These are phyloP conservation scores for Chrysanthemum lavandulifolium DNA, from an alignment of 129 eudicot genomes.

Conservation along the genomic window DNA sequence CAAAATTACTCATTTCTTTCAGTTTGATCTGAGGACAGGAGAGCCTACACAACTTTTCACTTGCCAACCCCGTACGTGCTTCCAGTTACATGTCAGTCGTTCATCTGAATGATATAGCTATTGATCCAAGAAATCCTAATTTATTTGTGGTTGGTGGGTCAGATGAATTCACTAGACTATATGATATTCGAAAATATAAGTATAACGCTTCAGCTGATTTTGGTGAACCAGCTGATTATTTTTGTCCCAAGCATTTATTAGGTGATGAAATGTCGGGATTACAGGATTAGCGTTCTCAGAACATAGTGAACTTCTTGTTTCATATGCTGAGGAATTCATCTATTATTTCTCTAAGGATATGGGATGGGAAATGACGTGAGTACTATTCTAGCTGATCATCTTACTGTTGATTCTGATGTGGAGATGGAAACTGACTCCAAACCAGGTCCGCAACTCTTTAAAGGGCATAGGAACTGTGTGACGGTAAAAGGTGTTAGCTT, in stretches of 20 bases:
- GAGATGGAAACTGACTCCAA: conserved; percentile 35
- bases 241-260: conserved; percentile 66
- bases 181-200: conserved; percentile 59
- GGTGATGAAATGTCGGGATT: conserved; percentile 55
- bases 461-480: conserved; percentile 60
- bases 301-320: conserved; percentile 68
- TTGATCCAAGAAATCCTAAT: conserved; percentile 75
- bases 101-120: conserved; percentile 60
- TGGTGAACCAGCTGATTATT: conserved; percentile 61
- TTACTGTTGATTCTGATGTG: conserved; percentile 26
- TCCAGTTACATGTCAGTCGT: conserved; percentile 33
- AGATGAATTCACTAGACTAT: conserved; percentile 67
- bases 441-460: conserved; percentile 53
- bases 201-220: conserved; percentile 55
- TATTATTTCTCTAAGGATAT: conserved; percentile 63
- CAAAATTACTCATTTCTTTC: conserved; percentile 18
- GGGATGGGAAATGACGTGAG: conserved; percentile 52
- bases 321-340: conserved; percentile 60
- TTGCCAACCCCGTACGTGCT: conserved; percentile 45
- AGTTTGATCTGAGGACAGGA: conserved; percentile 78
- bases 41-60: conserved; percentile 64
- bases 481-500: conserved; percentile 72
- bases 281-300: conserved; percentile 80
- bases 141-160: conserved; percentile 65
- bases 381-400: conserved; percentile 26